Conservation (phyloP, 129 eudicot genomes). For the Helianthus annuus region DNA sequence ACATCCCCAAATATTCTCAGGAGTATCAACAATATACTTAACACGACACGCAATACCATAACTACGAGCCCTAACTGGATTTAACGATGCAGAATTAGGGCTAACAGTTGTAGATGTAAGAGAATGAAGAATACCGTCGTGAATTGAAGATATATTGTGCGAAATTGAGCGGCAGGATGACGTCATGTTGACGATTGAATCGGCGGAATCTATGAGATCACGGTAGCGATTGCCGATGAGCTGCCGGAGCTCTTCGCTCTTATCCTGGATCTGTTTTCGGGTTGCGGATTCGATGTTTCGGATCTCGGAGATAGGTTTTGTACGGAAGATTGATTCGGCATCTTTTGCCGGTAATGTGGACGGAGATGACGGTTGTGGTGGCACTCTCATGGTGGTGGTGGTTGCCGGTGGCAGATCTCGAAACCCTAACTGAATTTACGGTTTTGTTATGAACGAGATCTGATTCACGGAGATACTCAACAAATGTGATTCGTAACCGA, state of each 20-base stretch:
- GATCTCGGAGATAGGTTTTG: conserved; percentile 83
- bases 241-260: conserved; percentile 92
- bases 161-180: conserved; percentile 71
- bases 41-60: conserved; percentile 88
- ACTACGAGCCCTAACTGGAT: conserved; percentile 48
- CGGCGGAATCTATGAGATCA: conserved; percentile 96
- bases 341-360: conserved; percentile 47
- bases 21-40: conserved; percentile 92
- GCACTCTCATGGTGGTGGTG: conserved; percentile 42
- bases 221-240: conserved; percentile 93
- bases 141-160: conserved; percentile 57
- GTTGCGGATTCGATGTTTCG: conserved; percentile 66
- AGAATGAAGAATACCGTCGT: conserved; percentile 47
- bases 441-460: conserved; percentile 20
- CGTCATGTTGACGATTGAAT: conserved; percentile 81
- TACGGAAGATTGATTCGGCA: conserved; percentile 76
- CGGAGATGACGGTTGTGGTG: conserved; percentile 39
- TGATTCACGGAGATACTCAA: conserved; percentile 19
- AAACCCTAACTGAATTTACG: conserved; percentile 19
- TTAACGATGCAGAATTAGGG: conserved; percentile 33
- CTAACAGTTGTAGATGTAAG: conserved; percentile 44
- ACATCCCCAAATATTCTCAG: conserved; percentile 95
- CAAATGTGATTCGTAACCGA: conserved; percentile 6
- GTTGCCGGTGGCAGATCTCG: conserved; percentile 39
- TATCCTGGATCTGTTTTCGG: conserved; percentile 74